A percentile compares a stretch with the other conserved stretches of the same genome.
phyloP scores from a whole-genome alignment of 148 eudicot genomes.

The Camellia sinensis region DNA sequence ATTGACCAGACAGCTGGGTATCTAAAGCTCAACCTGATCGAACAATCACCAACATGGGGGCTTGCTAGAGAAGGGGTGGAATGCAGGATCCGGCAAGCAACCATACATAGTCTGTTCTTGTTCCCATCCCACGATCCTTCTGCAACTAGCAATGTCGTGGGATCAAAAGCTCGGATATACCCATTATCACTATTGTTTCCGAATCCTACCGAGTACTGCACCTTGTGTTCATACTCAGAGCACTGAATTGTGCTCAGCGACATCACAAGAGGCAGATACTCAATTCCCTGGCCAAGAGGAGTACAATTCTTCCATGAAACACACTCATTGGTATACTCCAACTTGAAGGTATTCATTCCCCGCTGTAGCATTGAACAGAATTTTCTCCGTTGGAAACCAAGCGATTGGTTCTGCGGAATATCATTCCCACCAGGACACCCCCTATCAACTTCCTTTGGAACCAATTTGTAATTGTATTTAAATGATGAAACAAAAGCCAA shows the following conservation, averaged over 20 bases:
- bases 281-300: neutral
- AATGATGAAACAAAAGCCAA: neutral
- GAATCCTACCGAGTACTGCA: constrained; percentile 1
- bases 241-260: constrained; percentile 14
- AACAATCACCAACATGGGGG: constrained; percentile 24
- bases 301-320: constrained; percentile 10
- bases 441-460: constrained; percentile 4
- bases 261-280: constrained; percentile 8
- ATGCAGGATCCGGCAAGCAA: constrained; percentile 17
- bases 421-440: constrained; percentile 11
- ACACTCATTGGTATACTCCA: constrained; percentile 17
- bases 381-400: neutral
- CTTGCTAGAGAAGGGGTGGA: neutral
- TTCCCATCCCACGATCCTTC: constrained; percentile 22
- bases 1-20: constrained; percentile 18
- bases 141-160: constrained; percentile 11
- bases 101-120: constrained; percentile 3
- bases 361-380: constrained; percentile 15
- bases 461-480: constrained; percentile 20
- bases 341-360: neutral
- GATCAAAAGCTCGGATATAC: constrained; percentile 4
- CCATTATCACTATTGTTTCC: neutral
- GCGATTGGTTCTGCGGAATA: neutral
- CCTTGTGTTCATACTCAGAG: constrained; percentile 1
- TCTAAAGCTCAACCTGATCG: constrained; percentile 16